Conservation (phyloP, 202 grass and related monocot species). For the Elaeis oleifera region DNA sequence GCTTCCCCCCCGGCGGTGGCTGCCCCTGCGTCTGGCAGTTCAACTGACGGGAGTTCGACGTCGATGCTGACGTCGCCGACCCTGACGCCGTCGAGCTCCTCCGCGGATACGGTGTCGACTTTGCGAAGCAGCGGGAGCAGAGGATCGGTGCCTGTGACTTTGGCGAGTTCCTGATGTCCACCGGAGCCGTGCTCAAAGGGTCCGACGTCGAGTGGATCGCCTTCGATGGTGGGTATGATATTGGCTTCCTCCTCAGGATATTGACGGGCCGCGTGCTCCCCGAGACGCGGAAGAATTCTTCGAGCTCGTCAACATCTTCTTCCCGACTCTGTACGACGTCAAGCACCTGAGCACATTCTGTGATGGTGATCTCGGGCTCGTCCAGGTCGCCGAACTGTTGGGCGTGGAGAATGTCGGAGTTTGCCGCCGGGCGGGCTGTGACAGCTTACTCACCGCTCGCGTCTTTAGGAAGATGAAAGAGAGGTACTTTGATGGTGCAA, state of each 20-base stretch:
- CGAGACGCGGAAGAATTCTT: constrained; percentile 2
- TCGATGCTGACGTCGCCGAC: background rate
- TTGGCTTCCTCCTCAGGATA: constrained; percentile 17
- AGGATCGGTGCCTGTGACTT: background rate
- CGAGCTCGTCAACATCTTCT: constrained; percentile 2
- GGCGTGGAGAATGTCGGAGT: constrained; percentile 9
- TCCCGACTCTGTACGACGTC: constrained; percentile 15
- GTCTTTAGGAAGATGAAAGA: constrained; percentile 1
- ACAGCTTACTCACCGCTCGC: constrained; percentile 3
- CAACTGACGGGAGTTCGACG: constrained; percentile 15
- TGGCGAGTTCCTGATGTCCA: constrained; percentile 8
- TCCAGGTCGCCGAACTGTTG: constrained; percentile 4
- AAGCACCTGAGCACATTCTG: constrained; percentile 15
- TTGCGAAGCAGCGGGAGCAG: background rate
- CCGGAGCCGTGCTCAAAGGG: constrained; percentile 6
- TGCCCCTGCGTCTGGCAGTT: constrained; percentile 12
- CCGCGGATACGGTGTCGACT: constrained; percentile 3
- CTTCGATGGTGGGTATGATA: constrained; percentile 14
- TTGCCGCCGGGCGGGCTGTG: constrained; percentile 9
- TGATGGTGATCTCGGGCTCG: constrained; percentile 4
- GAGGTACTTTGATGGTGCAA: constrained; percentile 1
- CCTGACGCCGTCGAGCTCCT: constrained; percentile 15
- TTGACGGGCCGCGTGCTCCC: constrained; percentile 6
- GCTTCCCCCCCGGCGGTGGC: background rate
- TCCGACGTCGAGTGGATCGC: constrained; percentile 10